phyloP scores from a whole-genome alignment of 768 basidiomycete genomes.

The Trametes gibbosa region DNA sequence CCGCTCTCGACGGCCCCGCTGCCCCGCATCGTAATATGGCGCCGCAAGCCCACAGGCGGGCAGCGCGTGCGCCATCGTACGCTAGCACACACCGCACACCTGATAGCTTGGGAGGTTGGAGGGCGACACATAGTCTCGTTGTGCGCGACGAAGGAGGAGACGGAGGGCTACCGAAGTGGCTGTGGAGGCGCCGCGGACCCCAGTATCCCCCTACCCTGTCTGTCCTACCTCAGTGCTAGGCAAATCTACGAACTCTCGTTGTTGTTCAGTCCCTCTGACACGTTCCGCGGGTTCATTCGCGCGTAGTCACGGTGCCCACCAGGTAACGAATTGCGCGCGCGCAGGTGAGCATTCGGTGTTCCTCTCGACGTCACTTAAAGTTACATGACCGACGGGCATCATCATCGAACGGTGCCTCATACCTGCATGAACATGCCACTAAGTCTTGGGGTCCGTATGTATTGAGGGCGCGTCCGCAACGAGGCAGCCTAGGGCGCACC shows the following conservation, averaged over 20 bases:
- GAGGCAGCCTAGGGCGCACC: neutral
- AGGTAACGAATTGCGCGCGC: no score
- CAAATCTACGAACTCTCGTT: constrained; percentile 6
- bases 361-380: no score
- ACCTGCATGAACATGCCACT: no score
- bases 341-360: neutral
- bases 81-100: neutral
- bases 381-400: no score
- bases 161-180: neutral
- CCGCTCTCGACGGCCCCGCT: no score
- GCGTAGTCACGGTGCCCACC: no score
- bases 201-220: constrained; percentile 5
- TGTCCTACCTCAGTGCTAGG: neutral
- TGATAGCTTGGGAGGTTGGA: neutral
- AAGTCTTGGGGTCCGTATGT: no score
- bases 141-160: neutral
- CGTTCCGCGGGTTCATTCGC: no score
- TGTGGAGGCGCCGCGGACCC: constrained; percentile 9
- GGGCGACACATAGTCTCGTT: neutral
- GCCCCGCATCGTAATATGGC: constrained; percentile 10
- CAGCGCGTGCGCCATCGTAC: constrained; percentile 2
- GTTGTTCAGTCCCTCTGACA: no score
- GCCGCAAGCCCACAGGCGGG: neutral
- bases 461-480: no score
- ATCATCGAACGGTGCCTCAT: no score